Base-by-base conservation (phyloP, 2,329 filamentous ascomycete species). In the Verticillium tricorpus region DNA sequence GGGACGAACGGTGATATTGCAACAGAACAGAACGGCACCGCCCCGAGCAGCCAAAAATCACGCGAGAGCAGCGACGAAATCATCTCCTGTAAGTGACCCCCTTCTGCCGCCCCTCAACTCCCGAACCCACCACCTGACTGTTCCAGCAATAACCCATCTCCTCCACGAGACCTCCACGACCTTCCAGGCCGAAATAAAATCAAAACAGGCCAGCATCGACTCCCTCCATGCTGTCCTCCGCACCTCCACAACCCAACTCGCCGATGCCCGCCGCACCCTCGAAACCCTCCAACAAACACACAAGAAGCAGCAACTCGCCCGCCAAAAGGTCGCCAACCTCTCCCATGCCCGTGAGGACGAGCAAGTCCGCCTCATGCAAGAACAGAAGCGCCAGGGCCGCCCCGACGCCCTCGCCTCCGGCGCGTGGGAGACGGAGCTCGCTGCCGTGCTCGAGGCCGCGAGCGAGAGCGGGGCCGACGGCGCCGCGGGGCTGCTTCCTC, bases 121-220 rank as follows among this genome's bases (percentile, higher is more conserved):
- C 35, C 3, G 14, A 40, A 7, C 37, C 22, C 3, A 1, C 45
- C 45, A 9, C 11, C n/a, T 52, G 45, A 52, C 19, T 19, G 6
- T 25, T 52, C 45, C 70, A 88, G 90, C 93, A 58, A 93, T 97
- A 69, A 91, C 91, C 54, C 89, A 92, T 66, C 87, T 96, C 57
- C 82, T 99, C 25, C 87, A 86, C 54, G 88, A 93, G 67, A 91
- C 93, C 5, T 88, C 93, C 58, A 83, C 87, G 54, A 87, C 92
- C 55, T 94, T 97, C 72, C 89, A 91, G 61, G 82, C 87, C 57
- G 91, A 94, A 73, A 86, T 97, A 65, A 90, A 89, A 68, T 82
- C 89, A 55, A 97, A 97, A 72, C 93, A 97, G 77, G 83, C 89
- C 58, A 85, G 88, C 34, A 89, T 98, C 60, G 93, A 97, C 71